Conservation (phyloP, 352 stramenopile genomes). For the Pythium periplocum region DNA sequence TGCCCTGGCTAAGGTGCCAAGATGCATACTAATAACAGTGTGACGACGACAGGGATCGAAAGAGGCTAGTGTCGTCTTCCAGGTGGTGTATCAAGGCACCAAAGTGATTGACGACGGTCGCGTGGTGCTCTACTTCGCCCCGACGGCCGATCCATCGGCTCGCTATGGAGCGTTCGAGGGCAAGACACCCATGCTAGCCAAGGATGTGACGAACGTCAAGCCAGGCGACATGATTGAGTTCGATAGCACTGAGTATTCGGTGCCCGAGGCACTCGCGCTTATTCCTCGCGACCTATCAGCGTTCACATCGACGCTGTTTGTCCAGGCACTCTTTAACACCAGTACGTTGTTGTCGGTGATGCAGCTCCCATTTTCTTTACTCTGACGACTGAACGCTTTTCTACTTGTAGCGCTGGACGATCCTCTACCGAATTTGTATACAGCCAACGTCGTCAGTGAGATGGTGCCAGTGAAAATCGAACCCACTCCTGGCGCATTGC, state of each 20-base stretch:
- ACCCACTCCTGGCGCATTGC: too few relatives aligned
- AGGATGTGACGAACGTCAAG: slow-evolving; percentile 52
- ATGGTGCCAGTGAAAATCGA: not conserved
- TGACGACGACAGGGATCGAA: slow-evolving; percentile 25
- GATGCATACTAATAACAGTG: too few relatives aligned
- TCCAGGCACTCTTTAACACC: slow-evolving; percentile 26
- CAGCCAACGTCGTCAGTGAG: too few relatives aligned
- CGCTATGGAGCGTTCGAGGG: slow-evolving; percentile 56
- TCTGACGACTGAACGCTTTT: too few relatives aligned
- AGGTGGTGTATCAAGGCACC: slow-evolving; percentile 36
- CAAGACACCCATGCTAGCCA: slow-evolving; percentile 53
- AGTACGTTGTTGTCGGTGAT: too few relatives aligned
- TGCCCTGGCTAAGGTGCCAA: not conserved
- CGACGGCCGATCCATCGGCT: slow-evolving; percentile 28
- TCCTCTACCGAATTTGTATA: not conserved
- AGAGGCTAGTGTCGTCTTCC: slow-evolving; percentile 46
- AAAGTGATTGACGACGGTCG: slow-evolving; percentile 37
- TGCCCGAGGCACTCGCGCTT: slow-evolving; percentile 50
- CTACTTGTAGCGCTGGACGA: too few relatives aligned
- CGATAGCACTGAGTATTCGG: slow-evolving; percentile 54
- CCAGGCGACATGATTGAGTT: slow-evolving; percentile 58
- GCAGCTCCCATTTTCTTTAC: too few relatives aligned
- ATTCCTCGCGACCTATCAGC: slow-evolving; percentile 48
- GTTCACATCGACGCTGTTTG: slow-evolving; percentile 41
- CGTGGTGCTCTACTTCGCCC: slow-evolving; percentile 64